Evolutionary conservation across 2,329 filamentous ascomycete genomes (phyloP).

Genomic region (Delphinella strobiligena): DNA sequence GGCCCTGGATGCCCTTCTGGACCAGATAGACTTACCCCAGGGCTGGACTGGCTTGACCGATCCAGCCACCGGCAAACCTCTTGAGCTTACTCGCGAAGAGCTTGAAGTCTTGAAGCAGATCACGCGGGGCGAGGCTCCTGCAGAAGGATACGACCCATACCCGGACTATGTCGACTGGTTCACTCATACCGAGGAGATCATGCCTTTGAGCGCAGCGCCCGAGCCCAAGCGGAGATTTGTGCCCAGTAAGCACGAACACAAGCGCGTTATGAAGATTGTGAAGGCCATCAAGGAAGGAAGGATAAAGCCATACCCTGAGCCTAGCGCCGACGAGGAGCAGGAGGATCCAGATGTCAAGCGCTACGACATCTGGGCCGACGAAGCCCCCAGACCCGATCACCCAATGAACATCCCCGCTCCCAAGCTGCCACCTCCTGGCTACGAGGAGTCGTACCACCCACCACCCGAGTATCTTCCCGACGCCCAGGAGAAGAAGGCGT

Average conservation of each 20-base stretch:
- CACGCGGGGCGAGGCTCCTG: constrained; percentile 76
- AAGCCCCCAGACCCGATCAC: constrained; percentile 69
- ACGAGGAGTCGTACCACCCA: constrained; percentile 93
- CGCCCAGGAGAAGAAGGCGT: constrained; percentile 68
- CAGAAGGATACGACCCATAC: constrained; percentile 86
- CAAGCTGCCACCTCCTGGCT: constrained; percentile 83
- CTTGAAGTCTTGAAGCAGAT: constrained; percentile 78
- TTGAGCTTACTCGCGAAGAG: constrained; percentile 79
- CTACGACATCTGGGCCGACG: constrained; percentile 93
- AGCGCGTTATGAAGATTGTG: constrained; percentile 93
- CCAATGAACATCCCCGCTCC: constrained; percentile 92
- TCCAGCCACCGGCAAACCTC: constrained; percentile 81
- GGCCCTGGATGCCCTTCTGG: constrained; percentile 81
- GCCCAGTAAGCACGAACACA: constrained; percentile 92
- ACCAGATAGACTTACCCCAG: constrained; percentile 93
- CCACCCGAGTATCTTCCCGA: constrained; percentile 88
- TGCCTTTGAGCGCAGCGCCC: constrained; percentile 88
- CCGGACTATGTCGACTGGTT: constrained; percentile 92
- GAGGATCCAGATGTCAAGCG: constrained; percentile 62
- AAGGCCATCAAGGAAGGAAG: constrained; percentile 89
- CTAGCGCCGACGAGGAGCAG: constrained; percentile 45
- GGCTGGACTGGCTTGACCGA: constrained; percentile 96
- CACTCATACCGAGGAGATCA: constrained; percentile 71
- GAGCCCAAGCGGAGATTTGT: constrained; percentile 94
- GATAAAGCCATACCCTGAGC: constrained; percentile 79